Evolutionary conservation across 345 rosid genomes (phyloP).

Genomic region (Salix brachista): DNA sequence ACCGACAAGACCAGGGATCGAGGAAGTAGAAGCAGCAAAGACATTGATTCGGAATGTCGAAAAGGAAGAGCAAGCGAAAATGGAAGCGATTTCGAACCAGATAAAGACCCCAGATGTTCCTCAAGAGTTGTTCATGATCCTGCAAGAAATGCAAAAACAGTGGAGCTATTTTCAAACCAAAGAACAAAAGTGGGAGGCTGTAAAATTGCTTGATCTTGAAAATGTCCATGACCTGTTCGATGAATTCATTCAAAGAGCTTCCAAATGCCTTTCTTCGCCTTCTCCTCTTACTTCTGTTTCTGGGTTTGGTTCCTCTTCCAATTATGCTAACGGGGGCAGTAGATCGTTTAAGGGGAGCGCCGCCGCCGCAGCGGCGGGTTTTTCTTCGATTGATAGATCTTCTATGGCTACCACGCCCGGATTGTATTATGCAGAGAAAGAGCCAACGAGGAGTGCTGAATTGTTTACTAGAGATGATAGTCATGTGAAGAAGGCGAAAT

Average conservation of each 20-base stretch:
- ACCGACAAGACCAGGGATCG: constrained; percentile 67
- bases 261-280: constrained; percentile 50
- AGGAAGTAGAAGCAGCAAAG: constrained; percentile 74
- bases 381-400: constrained; percentile 8
- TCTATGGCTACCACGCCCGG: constrained; percentile 17
- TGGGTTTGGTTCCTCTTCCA: not conserved
- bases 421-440: constrained; percentile 32
- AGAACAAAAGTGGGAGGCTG: constrained; percentile 73
- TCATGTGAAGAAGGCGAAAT: constrained; percentile 51
- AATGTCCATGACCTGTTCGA: constrained; percentile 61
- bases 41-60: constrained; percentile 62
- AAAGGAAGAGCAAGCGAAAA: constrained; percentile 59
- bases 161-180: constrained; percentile 50
- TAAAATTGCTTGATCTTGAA: constrained; percentile 73
- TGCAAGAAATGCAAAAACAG: constrained; percentile 71
- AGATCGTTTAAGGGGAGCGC: not conserved
- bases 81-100: constrained; percentile 59
- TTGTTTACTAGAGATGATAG: constrained; percentile 67
- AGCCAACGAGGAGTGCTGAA: constrained; percentile 27
- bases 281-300: constrained; percentile 17
- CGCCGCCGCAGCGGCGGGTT: not conserved
- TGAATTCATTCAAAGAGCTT: constrained; percentile 79
- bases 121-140: constrained; percentile 58
- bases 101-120: constrained; percentile 51
- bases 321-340: constrained; percentile 21